A percentile compares a stretch with the other conserved stretches of the same genome.
Evolutionary conservation across 768 basidiomycete species (phyloP).

Genomic region (Termitomyces sp.): DNA sequence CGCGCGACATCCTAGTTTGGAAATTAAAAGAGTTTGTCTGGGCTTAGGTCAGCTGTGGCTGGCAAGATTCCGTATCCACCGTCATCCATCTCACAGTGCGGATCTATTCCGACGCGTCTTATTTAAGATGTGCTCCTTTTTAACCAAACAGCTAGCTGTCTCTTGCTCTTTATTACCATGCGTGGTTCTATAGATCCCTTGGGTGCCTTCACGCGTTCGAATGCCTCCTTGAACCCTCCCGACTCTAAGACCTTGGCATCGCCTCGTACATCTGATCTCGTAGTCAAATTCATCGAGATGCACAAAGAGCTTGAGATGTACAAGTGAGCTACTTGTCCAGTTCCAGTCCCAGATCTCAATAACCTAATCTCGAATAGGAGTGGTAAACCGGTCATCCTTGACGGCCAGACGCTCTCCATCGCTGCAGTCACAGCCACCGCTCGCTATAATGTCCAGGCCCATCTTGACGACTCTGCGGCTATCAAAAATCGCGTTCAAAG

Average conservation of each 20-base stretch:
- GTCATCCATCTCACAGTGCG: neutral
- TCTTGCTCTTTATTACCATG: constrained; percentile 1
- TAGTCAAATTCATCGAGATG: constrained; percentile 37
- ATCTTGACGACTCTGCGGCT: constrained; percentile 19
- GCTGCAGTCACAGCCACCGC: constrained; percentile 51
- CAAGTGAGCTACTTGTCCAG: constrained; percentile 32
- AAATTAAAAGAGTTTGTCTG: neutral
- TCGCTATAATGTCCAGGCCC: constrained; percentile 33
- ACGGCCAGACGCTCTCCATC: constrained; percentile 53
- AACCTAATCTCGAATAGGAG: constrained; percentile 24
- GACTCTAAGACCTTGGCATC: neutral
- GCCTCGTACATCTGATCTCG: constrained; percentile 13
- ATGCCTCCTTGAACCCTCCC: neutral
- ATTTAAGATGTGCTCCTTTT: constrained; percentile 12
- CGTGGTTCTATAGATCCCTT: constrained; percentile 23
- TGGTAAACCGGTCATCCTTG: constrained; percentile 43
- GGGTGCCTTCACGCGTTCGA: constrained; percentile 12
- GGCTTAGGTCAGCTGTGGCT: constrained; percentile 1
- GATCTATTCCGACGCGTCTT: constrained; percentile 7
- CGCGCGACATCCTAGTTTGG: neutral
- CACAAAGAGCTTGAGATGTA: constrained; percentile 50
- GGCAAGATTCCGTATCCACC: no score
- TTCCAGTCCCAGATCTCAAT: neutral
- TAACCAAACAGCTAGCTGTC: neutral
- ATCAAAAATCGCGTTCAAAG: constrained; percentile 47